Percentiles rank a stretch among this genome's conserved stretches.
These are phyloP conservation scores for Teratosphaeriaceae sp. DNA, from an alignment of 2,329 filamentous ascomycete species.

Conservation along the genomic window DNA sequence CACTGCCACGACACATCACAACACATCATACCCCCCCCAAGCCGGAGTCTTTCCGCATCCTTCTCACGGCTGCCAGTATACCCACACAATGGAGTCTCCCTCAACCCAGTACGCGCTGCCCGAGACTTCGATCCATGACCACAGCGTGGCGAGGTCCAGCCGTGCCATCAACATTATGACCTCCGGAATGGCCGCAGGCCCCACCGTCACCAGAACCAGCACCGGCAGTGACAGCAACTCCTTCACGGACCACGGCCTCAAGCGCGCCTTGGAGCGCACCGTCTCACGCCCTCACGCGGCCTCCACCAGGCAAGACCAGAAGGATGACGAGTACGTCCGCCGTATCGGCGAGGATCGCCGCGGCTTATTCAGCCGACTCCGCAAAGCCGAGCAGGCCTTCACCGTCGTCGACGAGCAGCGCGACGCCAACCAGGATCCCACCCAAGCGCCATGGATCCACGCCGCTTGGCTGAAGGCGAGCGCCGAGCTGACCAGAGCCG, in stretches of 20 bases:
- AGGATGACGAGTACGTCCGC: neutral
- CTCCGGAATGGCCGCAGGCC: neutral
- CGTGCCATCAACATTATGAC: no score
- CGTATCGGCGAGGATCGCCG: neutral
- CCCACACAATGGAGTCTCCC: no score
- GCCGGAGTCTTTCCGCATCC: no score
- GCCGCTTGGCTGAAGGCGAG: neutral
- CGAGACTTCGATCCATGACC: no score
- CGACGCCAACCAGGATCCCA: neutral
- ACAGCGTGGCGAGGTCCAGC: no score
- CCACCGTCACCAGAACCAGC: neutral
- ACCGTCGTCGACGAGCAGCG: neutral
- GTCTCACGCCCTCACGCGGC: neutral
- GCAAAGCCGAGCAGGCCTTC: neutral
- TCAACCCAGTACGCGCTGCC: no score
- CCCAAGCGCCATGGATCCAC: neutral
- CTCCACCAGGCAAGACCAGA: neutral
- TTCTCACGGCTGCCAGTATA: no score
- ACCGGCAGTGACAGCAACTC: neutral
- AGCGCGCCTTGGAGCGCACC: neutral
- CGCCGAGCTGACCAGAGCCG: neutral
- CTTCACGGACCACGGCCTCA: slow-evolving; percentile 1
- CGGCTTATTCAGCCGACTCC: neutral
- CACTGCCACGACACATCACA: no score
- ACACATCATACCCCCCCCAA: no score